These are phyloP conservation scores for Trichoderma orchidacearum DNA, from an alignment of 495 filamentous ascomycete genomes.

Conservation along the genomic window DNA sequence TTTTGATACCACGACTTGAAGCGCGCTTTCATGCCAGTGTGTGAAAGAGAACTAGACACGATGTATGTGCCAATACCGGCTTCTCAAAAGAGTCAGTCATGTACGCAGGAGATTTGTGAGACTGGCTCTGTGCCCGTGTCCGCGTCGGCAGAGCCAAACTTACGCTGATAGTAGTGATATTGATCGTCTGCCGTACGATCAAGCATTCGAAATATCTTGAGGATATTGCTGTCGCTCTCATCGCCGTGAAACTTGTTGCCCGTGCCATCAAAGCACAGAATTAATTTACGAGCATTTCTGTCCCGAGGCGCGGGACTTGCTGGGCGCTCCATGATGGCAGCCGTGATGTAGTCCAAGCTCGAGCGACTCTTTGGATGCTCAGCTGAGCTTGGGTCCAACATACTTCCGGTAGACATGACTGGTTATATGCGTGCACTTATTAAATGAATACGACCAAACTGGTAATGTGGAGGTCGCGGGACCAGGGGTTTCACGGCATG, in stretches of 20 bases:
- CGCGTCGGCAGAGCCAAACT: conserved; percentile 6
- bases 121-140: no score
- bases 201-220: conserved; percentile 70
- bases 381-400: not conserved
- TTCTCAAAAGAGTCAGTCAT: conserved; percentile 7
- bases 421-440: not conserved
- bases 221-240: conserved; percentile 72
- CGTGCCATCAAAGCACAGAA: conserved; percentile 83
- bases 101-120: not conserved
- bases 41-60: conserved; percentile 50
- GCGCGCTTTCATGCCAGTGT: conserved; percentile 46
- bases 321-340: not conserved
- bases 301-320: not conserved
- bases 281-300: conserved; percentile 30
- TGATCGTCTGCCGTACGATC: conserved; percentile 37
- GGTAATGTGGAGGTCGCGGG: not conserved
- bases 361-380: not conserved
- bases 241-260: conserved; percentile 78
- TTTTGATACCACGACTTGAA: conserved; percentile 68
- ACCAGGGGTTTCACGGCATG: not conserved
- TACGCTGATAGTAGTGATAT: conserved; percentile 59
- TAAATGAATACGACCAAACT: not conserved
- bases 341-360: not conserved
- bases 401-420: not conserved
- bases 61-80: conserved; percentile 82